Evolutionary conservation across 2,329 filamentous ascomycete species (phyloP), one percentile per base, ranked within the genome.

Genomic region (Colletotrichum brevisporum): DNA sequence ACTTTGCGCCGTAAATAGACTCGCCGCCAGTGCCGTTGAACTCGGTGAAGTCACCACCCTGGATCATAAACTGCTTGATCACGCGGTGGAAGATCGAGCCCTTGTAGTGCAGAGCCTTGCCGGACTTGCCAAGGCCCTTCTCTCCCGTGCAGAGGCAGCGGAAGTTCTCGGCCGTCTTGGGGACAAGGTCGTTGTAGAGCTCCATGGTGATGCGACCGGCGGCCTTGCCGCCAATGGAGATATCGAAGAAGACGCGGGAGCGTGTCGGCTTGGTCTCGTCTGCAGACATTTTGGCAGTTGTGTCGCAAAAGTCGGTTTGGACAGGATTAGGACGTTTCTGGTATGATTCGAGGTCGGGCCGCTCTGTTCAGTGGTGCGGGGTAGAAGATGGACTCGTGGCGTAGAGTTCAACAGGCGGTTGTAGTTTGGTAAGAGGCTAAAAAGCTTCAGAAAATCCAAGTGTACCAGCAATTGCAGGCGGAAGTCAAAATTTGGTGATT

Each of bases 11-110:
- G 79, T 98, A 99, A 81, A 99, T 98, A 72, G 93, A 96, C 85
- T 98, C 96, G 77, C 95, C 95, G 73, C 95, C 95, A 27, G 95
- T 98, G 73, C 95, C 96, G 79, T 98, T 95, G 79, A 94, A 94
- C 63, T 90, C 91, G 56, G 95, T 99, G 81, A 99, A 99, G 82
- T 98, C 96, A 82, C 96, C 95, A 78, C 96, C 95, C 84, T 98
- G 93, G 77, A 98, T 96, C 95, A 99, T 98, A 83, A 99, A 99
- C 76, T 93, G 89, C 87, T 98, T 98, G 85, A 99, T 99, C 73
- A 99, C 93, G 59, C 95, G 93, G 86, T 99, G 95, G 87, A 99
- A 98, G 75, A 85, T 86, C 70, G 93, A 97, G 74, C 94, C 92
- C 86, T 98, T 98, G 89, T 94, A 99, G 85, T 94, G 92, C 61